phyloP scores from a whole-genome alignment of 345 rosid species.

The Rhodamnia argentea region DNA sequence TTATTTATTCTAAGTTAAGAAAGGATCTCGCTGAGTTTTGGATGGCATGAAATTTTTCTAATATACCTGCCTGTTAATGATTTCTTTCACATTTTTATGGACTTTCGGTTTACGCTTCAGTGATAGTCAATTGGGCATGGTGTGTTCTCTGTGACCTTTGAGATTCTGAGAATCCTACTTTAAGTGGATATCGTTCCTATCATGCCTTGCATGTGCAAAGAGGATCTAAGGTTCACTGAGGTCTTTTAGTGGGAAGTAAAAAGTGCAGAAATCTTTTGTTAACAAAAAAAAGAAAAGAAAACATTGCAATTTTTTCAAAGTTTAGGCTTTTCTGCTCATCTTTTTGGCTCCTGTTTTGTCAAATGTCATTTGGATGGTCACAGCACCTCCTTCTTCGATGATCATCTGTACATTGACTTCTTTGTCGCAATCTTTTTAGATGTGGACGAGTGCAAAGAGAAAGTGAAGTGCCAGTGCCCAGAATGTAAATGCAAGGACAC shows the following conservation, averaged over 20 bases:
- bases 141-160: background rate
- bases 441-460: slow-evolving; percentile 85
- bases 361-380: background rate
- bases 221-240: background rate
- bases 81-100: background rate
- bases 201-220: background rate
- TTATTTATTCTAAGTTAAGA: background rate
- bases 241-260: background rate
- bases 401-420: background rate
- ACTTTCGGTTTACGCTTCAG: background rate
- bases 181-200: background rate
- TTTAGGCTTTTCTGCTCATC: background rate
- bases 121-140: background rate
- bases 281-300: background rate
- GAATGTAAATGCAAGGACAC: slow-evolving; percentile 73
- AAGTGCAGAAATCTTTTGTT: background rate
- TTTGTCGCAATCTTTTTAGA: slow-evolving; percentile 16
- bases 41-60: background rate
- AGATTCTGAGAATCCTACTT: background rate
- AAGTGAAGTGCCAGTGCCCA: slow-evolving; percentile 65
- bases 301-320: background rate
- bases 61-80: background rate
- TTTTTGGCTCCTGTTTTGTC: background rate
- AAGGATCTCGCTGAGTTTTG: background rate
- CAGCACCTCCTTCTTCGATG: background rate